Percentiles rank a stretch among this genome's conserved stretches.
phyloP scores from a whole-genome alignment of 805 yeast species.

The Wickerhamiella galacta region DNA sequence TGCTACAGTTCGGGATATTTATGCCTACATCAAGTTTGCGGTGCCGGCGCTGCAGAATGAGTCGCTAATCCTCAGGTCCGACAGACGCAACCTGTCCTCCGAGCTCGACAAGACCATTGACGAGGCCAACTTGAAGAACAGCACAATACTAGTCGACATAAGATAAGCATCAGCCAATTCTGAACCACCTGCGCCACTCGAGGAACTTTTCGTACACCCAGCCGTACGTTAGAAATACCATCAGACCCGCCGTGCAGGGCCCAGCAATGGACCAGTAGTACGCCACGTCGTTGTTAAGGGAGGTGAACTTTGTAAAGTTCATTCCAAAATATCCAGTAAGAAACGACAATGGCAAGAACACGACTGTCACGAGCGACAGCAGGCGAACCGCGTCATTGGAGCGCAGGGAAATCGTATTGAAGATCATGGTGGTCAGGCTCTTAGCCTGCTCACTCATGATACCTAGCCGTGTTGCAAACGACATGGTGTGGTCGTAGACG shows the following conservation, averaged over 20 bases:
- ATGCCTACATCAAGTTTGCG: slow-evolving; percentile 47
- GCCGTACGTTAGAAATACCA: slow-evolving; percentile 17
- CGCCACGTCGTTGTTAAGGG: slow-evolving; percentile 24
- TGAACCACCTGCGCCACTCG: too few relatives aligned
- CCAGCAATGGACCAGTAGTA: slow-evolving; percentile 35
- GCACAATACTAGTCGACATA: slow-evolving; percentile 57
- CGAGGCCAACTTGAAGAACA: slow-evolving; percentile 67
- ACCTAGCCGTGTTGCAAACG: slow-evolving; percentile 37
- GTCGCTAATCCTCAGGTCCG: slow-evolving; percentile 39
- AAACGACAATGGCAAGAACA: slow-evolving; percentile 41
- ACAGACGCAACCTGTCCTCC: slow-evolving; percentile 40
- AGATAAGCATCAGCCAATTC: slow-evolving; percentile 2
- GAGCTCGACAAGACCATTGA: slow-evolving; percentile 41
- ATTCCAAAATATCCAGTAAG: slow-evolving; percentile 48
- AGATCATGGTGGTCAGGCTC: slow-evolving; percentile 34
- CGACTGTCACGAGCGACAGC: slow-evolving; percentile 38
- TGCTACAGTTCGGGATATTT: slow-evolving; percentile 45
- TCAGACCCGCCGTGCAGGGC: slow-evolving; percentile 21
- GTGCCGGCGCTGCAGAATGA: slow-evolving; percentile 29
- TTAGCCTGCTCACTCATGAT: slow-evolving; percentile 37
- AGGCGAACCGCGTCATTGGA: slow-evolving; percentile 39
- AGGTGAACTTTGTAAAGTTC: slow-evolving; percentile 32
- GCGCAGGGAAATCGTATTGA: slow-evolving; percentile 40
- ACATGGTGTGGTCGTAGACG: slow-evolving; percentile 37
- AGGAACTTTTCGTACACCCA: slow-evolving; percentile 6